Conservation (phyloP, 2,329 filamentous ascomycete species). For the Xylariaceae sp. region DNA sequence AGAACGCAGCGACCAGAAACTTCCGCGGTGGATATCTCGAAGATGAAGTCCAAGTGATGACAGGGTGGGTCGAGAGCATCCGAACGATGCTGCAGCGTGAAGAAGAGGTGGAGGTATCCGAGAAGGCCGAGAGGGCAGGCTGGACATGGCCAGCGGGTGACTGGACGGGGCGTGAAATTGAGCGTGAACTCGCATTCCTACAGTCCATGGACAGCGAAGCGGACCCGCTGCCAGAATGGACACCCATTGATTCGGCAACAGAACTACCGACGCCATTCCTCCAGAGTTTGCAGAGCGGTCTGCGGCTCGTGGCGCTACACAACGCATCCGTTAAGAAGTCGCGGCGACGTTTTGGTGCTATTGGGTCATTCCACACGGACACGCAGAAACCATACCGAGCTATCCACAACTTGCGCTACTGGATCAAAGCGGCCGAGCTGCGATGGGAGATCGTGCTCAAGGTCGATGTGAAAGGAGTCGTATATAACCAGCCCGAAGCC, state of each 20-base stretch:
- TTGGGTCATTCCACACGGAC: slow-evolving; percentile 85
- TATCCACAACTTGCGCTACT: slow-evolving; percentile 90
- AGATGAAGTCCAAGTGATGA: slow-evolving; percentile 71
- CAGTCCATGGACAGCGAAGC: slow-evolving; percentile 62
- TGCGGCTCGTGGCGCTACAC: slow-evolving; percentile 79
- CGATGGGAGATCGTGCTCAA: slow-evolving; percentile 83
- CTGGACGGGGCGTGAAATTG: slow-evolving; percentile 69
- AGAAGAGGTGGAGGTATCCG: slow-evolving; percentile 68
- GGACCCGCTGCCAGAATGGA: slow-evolving; percentile 63
- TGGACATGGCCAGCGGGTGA: slow-evolving; percentile 79
- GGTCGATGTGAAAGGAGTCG: slow-evolving; percentile 80
- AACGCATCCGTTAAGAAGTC: slow-evolving; percentile 84
- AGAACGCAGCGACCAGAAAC: slow-evolving; percentile 81
- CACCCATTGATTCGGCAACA: slow-evolving; percentile 45
- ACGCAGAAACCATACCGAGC: slow-evolving; percentile 90
- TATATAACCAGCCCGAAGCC: slow-evolving; percentile 63
- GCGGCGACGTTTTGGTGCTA: slow-evolving; percentile 78
- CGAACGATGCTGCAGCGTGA: slow-evolving; percentile 72
- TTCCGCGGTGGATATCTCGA: slow-evolving; percentile 77
- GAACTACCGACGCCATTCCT: slow-evolving; percentile 70
- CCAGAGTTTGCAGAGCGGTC: slow-evolving; percentile 66
- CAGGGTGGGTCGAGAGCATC: slow-evolving; percentile 74
- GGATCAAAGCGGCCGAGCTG: slow-evolving; percentile 92
- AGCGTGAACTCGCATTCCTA: slow-evolving; percentile 78
- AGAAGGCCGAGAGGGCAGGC: slow-evolving; percentile 61